Base-by-base conservation (phyloP, 2,329 filamentous ascomycete genomes). In the Phialocephala subalpina region DNA sequence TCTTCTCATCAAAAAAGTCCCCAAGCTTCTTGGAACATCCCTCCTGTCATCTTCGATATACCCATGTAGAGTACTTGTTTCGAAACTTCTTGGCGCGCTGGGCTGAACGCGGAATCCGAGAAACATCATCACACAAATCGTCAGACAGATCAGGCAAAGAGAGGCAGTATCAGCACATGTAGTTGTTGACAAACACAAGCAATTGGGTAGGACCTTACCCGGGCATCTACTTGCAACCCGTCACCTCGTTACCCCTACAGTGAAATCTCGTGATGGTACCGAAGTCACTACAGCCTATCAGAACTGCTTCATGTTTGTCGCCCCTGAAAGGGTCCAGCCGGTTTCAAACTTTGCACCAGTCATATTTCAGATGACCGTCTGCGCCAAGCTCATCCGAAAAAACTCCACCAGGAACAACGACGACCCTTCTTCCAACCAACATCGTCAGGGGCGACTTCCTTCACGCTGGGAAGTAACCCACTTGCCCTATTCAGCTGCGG, bases 291-390 rank as follows among this genome's bases (percentile, higher is more conserved):
- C 22, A 53, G 25, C 49, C 49, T 53, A 53, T 53, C 49, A 53
- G 49, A 53, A 29, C 6, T 4, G 12, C 49, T 14, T 53, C 25
- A 20, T 22, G 49, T 57, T n/a, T 58, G 35, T 36, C 38, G 38
- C 38, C 55, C 62, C 45, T 58, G 45, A 36, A 45, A 25, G 57
- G n/a, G 27, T 33, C 58, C 27, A 40, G 25, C 33, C 58, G 67
- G 64, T 68, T 68, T 60, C 66, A 49, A 68, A 68, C 67, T 62
- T 5, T 60, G 27, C 36, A 42, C 67, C 67, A 68, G 58, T 68
- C 35, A 66, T 12, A 64, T 16, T 42, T 14, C 42, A 14, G 2
- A 18, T 27, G 9, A n/a, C 8, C 35, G 18, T 12, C 9, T n/a
- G 35, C 35, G 20, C 47, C 38, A 59, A 63, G 62, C 18, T 49